phyloP scores from a whole-genome alignment of 2,329 filamentous ascomycete species.

The Aspergillus neoniger region DNA sequence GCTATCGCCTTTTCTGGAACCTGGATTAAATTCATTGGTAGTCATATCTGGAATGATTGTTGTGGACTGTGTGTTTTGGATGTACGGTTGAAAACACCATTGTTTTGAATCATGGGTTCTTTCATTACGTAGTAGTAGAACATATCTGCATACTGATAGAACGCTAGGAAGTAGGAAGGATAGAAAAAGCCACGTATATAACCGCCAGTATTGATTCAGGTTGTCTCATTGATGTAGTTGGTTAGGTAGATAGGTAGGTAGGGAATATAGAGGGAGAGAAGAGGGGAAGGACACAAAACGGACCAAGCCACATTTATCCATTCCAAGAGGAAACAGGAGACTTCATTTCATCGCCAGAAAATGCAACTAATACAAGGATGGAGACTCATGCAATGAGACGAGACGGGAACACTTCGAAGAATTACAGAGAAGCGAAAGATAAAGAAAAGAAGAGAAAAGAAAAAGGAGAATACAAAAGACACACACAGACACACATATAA shows the following conservation, averaged over 20 bases:
- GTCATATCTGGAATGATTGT: too few species aligned
- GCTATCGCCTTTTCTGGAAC: too few species aligned
- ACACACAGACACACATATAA: not conserved
- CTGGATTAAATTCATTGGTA: too few species aligned
- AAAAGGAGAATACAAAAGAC: conserved; percentile 1
- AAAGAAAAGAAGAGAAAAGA: not conserved
- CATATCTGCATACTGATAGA: too few species aligned
- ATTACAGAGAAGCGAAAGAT: conserved; percentile 14
- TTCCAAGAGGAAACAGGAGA: not conserved
- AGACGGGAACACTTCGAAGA: not conserved
- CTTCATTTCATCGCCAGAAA: conserved; percentile 5
- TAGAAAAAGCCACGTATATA: not conserved
- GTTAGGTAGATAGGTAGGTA: not conserved
- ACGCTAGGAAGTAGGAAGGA: not conserved
- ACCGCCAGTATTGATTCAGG: not conserved
- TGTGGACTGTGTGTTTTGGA: too few species aligned
- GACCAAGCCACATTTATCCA: not conserved
- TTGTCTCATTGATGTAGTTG: conserved; percentile 1
- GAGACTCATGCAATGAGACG: not conserved
- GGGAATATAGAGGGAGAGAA: not conserved
- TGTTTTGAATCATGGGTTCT: too few species aligned
- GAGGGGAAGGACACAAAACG: not conserved
- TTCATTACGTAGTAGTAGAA: too few species aligned
- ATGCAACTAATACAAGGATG: not conserved
- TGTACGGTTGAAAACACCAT: too few species aligned